A percentile compares a stretch with the other conserved stretches of the same genome.
Evolutionary conservation across 306 rosid genomes (phyloP).

Genomic region (Vigna nakashimae): DNA sequence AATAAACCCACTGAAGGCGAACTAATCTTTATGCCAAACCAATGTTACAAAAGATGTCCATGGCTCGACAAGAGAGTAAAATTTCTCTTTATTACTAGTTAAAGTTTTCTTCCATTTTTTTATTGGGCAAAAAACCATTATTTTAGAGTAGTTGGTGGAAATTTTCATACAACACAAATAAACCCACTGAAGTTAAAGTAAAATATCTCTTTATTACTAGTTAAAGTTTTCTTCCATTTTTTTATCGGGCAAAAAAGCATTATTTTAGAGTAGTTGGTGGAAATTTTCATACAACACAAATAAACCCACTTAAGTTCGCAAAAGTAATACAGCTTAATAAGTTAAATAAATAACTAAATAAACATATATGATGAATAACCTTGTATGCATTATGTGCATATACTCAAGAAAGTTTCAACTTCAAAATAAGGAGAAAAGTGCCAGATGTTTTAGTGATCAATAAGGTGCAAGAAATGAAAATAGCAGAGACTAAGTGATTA

Average conservation of each 20-base stretch:
- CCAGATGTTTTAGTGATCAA: background rate
- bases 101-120: background rate
- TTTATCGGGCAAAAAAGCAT: background rate
- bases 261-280: background rate
- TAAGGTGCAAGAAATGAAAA: slow-evolving; percentile 21
- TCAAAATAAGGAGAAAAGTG: slow-evolving; percentile 8
- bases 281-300: background rate
- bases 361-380: background rate
- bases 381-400: slow-evolving; percentile 3
- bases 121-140: background rate
- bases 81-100: background rate
- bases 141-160: background rate
- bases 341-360: slow-evolving; percentile 9
- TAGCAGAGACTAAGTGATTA: slow-evolving; percentile 5
- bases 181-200: background rate
- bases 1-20: background rate
- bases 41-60: background rate
- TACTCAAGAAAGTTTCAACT: slow-evolving; percentile 6
- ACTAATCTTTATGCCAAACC: slow-evolving; percentile 21
- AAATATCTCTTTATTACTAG: background rate
- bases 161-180: background rate
- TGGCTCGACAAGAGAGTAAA: background rate
- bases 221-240: background rate
- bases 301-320: slow-evolving; percentile 3
- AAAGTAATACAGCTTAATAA: slow-evolving; percentile 1